A percentile compares a stretch with the other conserved stretches of the same genome.
Evolutionary conservation across 805 yeast genomes (phyloP).

Genomic region (Cyberlindnera xishuangbannaensis): DNA sequence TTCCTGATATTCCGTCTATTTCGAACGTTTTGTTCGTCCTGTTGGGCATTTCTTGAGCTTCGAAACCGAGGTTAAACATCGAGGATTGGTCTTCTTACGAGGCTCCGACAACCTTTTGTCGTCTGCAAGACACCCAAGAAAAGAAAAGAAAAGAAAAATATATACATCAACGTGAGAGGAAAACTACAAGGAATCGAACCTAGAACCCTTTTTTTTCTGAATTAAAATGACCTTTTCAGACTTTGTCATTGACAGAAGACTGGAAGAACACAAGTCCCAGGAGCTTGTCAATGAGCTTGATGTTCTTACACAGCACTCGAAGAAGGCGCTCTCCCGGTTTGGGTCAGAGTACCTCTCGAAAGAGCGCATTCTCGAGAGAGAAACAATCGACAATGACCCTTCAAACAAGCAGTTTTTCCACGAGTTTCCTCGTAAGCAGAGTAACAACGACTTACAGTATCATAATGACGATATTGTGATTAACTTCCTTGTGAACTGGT

Average conservation of each 20-base stretch:
- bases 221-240: constrained; percentile 20
- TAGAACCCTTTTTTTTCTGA: no score
- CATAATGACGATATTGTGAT: constrained; percentile 25
- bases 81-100: no score
- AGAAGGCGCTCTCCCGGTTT: not conserved
- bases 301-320: constrained; percentile 2
- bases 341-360: constrained; percentile 7
- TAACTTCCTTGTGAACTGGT: constrained; percentile 23
- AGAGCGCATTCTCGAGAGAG: constrained; percentile 12
- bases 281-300: constrained; percentile 8
- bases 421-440: constrained; percentile 25
- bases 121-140: no score
- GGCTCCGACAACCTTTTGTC: no score
- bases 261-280: constrained; percentile 13
- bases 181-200: no score
- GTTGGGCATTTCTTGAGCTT: no score
- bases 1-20: no score
- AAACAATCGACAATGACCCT: constrained; percentile 15
- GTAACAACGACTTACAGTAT: constrained; percentile 23
- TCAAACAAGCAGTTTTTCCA: constrained; percentile 19
- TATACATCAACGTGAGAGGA: no score
- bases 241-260: constrained; percentile 16
- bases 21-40: no score
- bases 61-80: no score
- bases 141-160: no score